phyloP scores from a whole-genome alignment of 805 yeast species.

The Cyberlindnera japonica region DNA sequence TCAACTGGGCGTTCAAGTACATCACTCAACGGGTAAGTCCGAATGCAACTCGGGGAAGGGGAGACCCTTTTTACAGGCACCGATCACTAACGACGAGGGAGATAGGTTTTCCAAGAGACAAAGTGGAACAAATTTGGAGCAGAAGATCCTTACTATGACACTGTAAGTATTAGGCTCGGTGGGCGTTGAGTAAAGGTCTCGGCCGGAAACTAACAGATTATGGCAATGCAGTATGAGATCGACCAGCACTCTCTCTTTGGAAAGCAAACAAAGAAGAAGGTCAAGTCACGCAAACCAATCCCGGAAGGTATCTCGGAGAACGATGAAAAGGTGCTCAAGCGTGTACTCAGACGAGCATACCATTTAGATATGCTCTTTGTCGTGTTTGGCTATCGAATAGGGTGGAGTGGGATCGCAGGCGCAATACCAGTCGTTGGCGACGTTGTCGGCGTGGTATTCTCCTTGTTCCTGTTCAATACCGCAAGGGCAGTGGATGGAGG shows the following conservation, averaged over 20 bases:
- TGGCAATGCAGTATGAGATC: slow-evolving; percentile 17
- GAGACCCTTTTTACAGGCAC: background rate
- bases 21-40: slow-evolving; percentile 23
- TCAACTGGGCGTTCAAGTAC: slow-evolving; percentile 23
- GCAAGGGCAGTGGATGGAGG: slow-evolving; percentile 61
- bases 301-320: slow-evolving; percentile 56
- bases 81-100: too few species aligned
- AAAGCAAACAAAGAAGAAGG: slow-evolving; percentile 17
- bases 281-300: slow-evolving; percentile 32
- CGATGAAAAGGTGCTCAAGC: slow-evolving; percentile 47
- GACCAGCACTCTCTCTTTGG: slow-evolving; percentile 23
- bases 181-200: too few species aligned
- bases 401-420: slow-evolving; percentile 68
- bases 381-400: slow-evolving; percentile 59
- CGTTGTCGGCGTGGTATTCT: slow-evolving; percentile 47
- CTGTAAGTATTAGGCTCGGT: slow-evolving; percentile 24
- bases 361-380: slow-evolving; percentile 64
- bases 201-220: background rate
- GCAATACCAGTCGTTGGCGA: slow-evolving; percentile 68
- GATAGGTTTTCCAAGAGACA: slow-evolving; percentile 31
- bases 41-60: too few species aligned
- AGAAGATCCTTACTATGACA: slow-evolving; percentile 42
- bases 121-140: slow-evolving; percentile 35
- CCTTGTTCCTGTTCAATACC: slow-evolving; percentile 38
- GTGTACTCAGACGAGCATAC: slow-evolving; percentile 58